Base-by-base conservation (phyloP, 2,329 filamentous ascomycete species). In the Fusarium xyrophilum region DNA sequence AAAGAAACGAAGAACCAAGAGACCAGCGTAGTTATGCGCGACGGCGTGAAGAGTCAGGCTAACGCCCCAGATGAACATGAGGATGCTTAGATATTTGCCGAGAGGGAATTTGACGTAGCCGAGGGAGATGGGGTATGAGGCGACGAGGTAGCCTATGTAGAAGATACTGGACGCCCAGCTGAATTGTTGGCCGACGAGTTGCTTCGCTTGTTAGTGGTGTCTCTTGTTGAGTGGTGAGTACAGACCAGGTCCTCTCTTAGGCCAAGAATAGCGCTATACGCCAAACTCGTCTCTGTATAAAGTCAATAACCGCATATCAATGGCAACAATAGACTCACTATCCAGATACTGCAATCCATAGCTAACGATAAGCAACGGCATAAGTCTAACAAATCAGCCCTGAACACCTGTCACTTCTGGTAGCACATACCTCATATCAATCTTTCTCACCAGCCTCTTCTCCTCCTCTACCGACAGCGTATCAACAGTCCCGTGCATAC, bases 21-120 rank as follows among this genome's bases (percentile, higher is more conserved):
- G 21, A 32, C 60, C 62, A 1, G 56, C 47, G n/a, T 62, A 63
- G 1, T 55, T 33, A 5, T 61, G 21, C n/a, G 47, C 60, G 25
- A 63, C 30, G 1, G 40, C 23, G 30, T 63, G 60, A 0, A 63
- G 60, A 9, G 60, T 62, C 1, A 63, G 57, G 3, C 62, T 15
- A 0, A 63, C 30, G 3, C 60, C 60, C 60, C 60, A 63, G 17
- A 63, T 21, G 19, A 63, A 62, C 60, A 63, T 63, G 12, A 63
- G 47, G 0, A 63, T 47, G 13, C 60, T 63, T 0, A 63, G 60
- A 42, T 63, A 63, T 19, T 62, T 62, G 0, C 60, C 57, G 6
- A 63, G 60, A 6, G 60, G 60, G 6, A 63, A 63, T 17, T 63
- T 63, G 35, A 63, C 60, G 25, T 62, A 62, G 19, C 60, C 60